Conservation (phyloP, 257 asterid species). For the Cordia subcordata region DNA sequence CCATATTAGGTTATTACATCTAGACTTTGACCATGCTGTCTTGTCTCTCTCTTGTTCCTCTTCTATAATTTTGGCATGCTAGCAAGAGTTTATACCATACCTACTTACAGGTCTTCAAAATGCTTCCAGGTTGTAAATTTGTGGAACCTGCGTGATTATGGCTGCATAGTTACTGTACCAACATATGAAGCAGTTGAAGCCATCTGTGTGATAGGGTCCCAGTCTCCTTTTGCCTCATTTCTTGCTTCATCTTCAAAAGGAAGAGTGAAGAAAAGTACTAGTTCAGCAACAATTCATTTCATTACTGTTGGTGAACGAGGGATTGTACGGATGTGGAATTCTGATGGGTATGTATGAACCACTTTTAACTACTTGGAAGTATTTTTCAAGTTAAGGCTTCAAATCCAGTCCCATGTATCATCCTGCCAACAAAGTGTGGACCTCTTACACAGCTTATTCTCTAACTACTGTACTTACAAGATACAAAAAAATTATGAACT, state of each 20-base stretch:
- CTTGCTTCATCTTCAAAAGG: conserved; percentile 39
- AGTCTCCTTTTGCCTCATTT: conserved; percentile 52
- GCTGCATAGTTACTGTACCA: conserved; percentile 68
- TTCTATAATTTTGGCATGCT: neutral
- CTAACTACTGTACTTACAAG: no score
- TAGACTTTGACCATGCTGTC: no score
- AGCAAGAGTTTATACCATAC: neutral
- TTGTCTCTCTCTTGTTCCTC: no score
- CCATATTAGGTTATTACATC: no score
- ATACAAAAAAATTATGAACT: no score
- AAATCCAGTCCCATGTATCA: no score
- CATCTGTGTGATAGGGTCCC: conserved; percentile 51
- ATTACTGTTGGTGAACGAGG: conserved; percentile 98
- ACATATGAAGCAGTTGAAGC: conserved; percentile 91
- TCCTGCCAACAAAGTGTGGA: no score
- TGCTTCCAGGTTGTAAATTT: conserved; percentile 73
- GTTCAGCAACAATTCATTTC: conserved; percentile 50
- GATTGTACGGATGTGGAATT: conserved; percentile 82
- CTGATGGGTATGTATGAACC: conserved; percentile 59
- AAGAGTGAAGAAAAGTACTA: conserved; percentile 43
- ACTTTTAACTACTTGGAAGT: neutral
- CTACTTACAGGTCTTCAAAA: conserved; percentile 18
- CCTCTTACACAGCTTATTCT: no score
- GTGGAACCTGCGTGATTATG: conserved; percentile 80
- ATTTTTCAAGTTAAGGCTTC: neutral